Percentiles rank a stretch among this genome's conserved stretches.
Conservation (phyloP, 495 filamentous ascomycete genomes). For the Annulohypoxylon stygium region DNA sequence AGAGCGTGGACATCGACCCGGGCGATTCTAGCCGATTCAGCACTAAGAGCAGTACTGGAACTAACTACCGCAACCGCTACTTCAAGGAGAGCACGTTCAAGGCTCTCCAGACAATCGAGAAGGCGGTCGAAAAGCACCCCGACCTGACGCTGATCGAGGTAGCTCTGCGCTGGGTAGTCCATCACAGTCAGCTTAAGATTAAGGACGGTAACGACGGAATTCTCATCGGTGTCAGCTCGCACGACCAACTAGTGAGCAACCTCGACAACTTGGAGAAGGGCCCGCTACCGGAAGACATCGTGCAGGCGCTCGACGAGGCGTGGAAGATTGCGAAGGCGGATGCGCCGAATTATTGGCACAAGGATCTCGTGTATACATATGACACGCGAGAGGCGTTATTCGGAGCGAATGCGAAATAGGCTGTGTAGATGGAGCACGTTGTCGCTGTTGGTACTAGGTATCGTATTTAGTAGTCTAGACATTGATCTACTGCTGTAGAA, state of each 20-base stretch:
- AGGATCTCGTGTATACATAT: constrained; percentile 80
- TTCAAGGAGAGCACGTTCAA: constrained; percentile 84
- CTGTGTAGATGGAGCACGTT: too few species aligned
- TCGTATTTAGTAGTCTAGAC: neutral
- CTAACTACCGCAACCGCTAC: constrained; percentile 81
- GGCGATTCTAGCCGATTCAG: constrained; percentile 75
- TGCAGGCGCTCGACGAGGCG: constrained; percentile 83
- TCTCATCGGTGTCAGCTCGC: constrained; percentile 81
- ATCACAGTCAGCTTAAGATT: constrained; percentile 85
- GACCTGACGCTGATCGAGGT: constrained; percentile 84
- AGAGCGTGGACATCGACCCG: constrained; percentile 72
- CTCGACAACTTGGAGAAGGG: constrained; percentile 85
- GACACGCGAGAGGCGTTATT: constrained; percentile 78
- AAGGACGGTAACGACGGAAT: constrained; percentile 83
- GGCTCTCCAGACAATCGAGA: constrained; percentile 79
- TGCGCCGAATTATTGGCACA: constrained; percentile 81
- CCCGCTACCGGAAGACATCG: constrained; percentile 85
- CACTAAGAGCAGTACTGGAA: constrained; percentile 65
- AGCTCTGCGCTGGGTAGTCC: constrained; percentile 82
- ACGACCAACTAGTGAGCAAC: constrained; percentile 80
- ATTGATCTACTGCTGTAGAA: neutral
- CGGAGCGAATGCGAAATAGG: constrained; percentile 54
- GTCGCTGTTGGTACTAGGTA: too few species aligned
- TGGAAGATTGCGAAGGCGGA: constrained; percentile 75
- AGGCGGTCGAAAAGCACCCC: constrained; percentile 74